A percentile compares a stretch with the other conserved stretches of the same genome.
These are phyloP conservation scores for Thoreauomyces humboldtii DNA, from an alignment of 192 early-diverging fungal genomes.

Conservation along the genomic window DNA sequence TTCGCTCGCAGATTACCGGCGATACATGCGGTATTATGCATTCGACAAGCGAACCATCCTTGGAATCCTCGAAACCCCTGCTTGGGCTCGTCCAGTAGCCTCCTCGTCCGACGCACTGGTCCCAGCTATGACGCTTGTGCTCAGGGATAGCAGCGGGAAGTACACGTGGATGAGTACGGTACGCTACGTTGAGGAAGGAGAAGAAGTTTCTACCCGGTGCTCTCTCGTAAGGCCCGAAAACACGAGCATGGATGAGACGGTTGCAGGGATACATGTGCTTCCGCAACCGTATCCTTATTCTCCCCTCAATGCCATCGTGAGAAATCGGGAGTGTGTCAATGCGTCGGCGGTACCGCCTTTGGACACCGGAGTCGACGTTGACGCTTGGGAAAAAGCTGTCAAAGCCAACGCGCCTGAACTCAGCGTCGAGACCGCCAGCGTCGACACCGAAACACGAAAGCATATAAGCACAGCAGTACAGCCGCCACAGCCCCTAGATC, in stretches of 20 bases:
- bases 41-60: slow-evolving; percentile 66
- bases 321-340: slow-evolving; percentile 22
- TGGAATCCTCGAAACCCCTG: slow-evolving; percentile 62
- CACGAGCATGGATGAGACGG: background rate
- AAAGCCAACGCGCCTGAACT: too few species aligned
- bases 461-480: background rate
- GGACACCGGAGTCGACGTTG: background rate
- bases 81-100: slow-evolving; percentile 31
- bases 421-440: too few species aligned
- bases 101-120: slow-evolving; percentile 1
- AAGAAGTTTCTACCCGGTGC: too few species aligned
- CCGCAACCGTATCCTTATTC: slow-evolving; percentile 27
- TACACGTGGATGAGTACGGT: slow-evolving; percentile 65
- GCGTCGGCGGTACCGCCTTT: slow-evolving; percentile 33
- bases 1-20: slow-evolving; percentile 19
- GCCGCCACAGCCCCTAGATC: slow-evolving; percentile 33
- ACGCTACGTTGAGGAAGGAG: slow-evolving; percentile 45
- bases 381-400: slow-evolving; percentile 10
- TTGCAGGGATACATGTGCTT: slow-evolving; percentile 6
- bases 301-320: slow-evolving; percentile 18
- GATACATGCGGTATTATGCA: slow-evolving; percentile 65
- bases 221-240: background rate
- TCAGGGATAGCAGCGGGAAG: slow-evolving; percentile 70
- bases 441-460: background rate
- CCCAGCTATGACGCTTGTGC: slow-evolving; percentile 55